These are phyloP conservation scores for Casaregolazyma lundiana DNA, from an alignment of 1,139 yeast genomes.

Conservation along the genomic window DNA sequence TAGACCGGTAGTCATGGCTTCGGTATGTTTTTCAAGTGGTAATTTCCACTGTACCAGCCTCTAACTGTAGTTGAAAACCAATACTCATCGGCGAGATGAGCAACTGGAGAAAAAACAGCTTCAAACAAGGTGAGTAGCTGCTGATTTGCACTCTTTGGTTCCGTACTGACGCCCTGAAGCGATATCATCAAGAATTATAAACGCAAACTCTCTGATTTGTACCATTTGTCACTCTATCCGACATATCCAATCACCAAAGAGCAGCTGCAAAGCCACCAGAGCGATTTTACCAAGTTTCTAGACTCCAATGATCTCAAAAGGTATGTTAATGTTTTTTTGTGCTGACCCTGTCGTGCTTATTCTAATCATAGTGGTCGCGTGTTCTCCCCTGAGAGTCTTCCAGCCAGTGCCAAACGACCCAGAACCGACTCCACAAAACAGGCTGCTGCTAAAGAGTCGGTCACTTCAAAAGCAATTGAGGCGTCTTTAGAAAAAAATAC, in stretches of 20 bases:
- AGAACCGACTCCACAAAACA: neutral
- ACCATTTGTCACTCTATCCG: conserved; percentile 48
- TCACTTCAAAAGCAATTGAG: neutral
- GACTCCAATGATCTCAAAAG: conserved; percentile 42
- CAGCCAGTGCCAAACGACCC: neutral
- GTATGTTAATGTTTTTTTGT: neutral
- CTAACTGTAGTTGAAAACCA: conserved; percentile 6
- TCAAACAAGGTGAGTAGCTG: conserved; percentile 33
- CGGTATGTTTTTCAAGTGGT: neutral
- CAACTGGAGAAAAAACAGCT: conserved; percentile 41
- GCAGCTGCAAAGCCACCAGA: conserved; percentile 36
- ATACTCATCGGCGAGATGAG: conserved; percentile 6
- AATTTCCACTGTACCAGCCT: too few species aligned
- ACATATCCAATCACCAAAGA: conserved; percentile 38
- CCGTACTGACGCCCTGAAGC: conserved; percentile 16
- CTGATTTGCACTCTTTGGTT: neutral
- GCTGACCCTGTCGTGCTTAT: neutral
- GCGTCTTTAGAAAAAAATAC: neutral
- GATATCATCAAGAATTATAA: conserved; percentile 43
- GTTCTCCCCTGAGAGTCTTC: neutral
- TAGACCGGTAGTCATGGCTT: neutral
- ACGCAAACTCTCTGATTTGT: conserved; percentile 51
- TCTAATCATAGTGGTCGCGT: conserved; percentile 3
- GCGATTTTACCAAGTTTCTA: conserved; percentile 39
- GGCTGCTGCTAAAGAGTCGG: neutral